These are phyloP conservation scores for Colletotrichum paranaense DNA, from an alignment of 2,329 filamentous ascomycete genomes.

Conservation along the genomic window DNA sequence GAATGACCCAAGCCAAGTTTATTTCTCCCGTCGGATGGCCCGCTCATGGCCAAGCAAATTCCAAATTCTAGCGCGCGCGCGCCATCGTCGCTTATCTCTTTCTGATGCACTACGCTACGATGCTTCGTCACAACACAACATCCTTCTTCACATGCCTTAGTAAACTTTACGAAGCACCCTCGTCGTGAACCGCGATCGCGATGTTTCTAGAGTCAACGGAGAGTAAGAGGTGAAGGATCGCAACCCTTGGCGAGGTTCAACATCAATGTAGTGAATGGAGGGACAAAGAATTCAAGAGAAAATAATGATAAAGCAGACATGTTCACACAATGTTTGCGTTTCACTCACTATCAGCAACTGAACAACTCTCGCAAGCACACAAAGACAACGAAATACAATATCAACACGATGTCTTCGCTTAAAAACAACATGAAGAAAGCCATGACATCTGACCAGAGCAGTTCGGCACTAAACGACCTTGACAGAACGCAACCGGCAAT, in stretches of 20 bases:
- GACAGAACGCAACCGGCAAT: background rate
- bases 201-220: background rate
- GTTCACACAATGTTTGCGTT: background rate
- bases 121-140: background rate
- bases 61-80: background rate
- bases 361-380: background rate
- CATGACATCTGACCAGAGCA: background rate
- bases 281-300: background rate
- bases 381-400: background rate
- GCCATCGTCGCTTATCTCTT: background rate
- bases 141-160: slow-evolving; percentile 1
- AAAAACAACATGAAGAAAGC: background rate
- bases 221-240: background rate
- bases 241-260: background rate
- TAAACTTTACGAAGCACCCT: slow-evolving; percentile 1
- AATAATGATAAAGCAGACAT: background rate
- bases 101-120: background rate
- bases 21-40: background rate
- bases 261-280: background rate
- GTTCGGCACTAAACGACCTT: background rate
- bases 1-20: background rate
- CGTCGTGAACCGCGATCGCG: background rate
- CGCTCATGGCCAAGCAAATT: background rate
- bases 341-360: background rate
- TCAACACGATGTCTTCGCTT: background rate